A percentile compares a stretch with the other conserved stretches of the same genome.
Evolutionary conservation across 345 rosid genomes (phyloP).

Genomic region (Rhizophora apiculata): DNA sequence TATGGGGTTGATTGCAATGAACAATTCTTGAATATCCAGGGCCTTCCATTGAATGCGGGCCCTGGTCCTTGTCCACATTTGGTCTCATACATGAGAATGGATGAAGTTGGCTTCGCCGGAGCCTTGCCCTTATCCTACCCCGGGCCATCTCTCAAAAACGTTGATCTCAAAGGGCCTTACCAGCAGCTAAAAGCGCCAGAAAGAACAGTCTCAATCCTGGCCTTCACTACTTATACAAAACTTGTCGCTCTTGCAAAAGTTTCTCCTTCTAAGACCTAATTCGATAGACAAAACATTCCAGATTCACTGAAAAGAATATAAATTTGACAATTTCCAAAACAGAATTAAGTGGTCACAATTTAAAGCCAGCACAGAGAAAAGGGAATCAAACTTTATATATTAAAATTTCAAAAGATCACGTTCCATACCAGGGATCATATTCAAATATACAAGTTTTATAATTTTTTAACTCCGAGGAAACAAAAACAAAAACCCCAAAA

Average conservation of each 20-base stretch:
- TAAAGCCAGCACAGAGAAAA: not conserved
- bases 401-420: not conserved
- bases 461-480: not conserved
- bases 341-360: not conserved
- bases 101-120: slow-evolving; percentile 68
- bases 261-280: slow-evolving; percentile 27
- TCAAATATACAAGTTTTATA: not conserved
- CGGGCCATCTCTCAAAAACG: slow-evolving; percentile 54
- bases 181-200: slow-evolving; percentile 16
- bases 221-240: slow-evolving; percentile 13
- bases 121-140: slow-evolving; percentile 81
- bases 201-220: slow-evolving; percentile 14
- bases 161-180: slow-evolving; percentile 13
- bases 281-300: slow-evolving; percentile 8
- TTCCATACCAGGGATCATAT: not conserved
- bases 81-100: slow-evolving; percentile 81
- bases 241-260: slow-evolving; percentile 10
- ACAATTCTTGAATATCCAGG: slow-evolving; percentile 70
- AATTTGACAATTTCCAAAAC: slow-evolving; percentile 12
- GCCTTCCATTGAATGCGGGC: slow-evolving; percentile 54
- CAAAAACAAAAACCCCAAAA: not conserved
- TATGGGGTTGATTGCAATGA: slow-evolving; percentile 71
- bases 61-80: slow-evolving; percentile 33
- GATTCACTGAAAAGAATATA: slow-evolving; percentile 11
- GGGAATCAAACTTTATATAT: not conserved